Base-by-base conservation (phyloP, 2,329 filamentous ascomycete species). In the Epichloe scottii region DNA sequence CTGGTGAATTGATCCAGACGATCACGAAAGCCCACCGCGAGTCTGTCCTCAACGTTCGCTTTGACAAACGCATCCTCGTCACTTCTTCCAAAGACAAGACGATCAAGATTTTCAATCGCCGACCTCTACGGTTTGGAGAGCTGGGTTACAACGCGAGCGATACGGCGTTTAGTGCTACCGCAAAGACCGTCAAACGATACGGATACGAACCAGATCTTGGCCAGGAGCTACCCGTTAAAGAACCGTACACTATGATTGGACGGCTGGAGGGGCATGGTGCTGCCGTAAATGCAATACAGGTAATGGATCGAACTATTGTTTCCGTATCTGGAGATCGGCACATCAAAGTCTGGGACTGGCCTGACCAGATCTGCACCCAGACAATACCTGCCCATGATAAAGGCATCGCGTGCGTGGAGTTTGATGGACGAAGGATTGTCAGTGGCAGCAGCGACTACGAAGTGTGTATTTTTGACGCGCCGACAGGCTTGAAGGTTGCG, bases 51-150 rank as follows among this genome's bases (percentile, higher is more conserved):
- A 97, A 97, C 62, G 81, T 98, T 51, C 81, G 87, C 54, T 98
- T 97, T 58, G 90, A 97, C 63, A 84, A 88, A 57, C 81, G 88
- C 8, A 94, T 94, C 55, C 75, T 98, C 4, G 89, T 97, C 12
- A 98, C 93, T 0, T 97, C 93, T 62, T 97, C 91, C 46, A 98
- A 98, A 66, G 93, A 98, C 67, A 94, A 90, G 66, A 85, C 85
- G 0, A 95, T 98, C 73, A 96, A 96, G 67, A 83, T 98, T 17
- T 98, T 95, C 79, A 97, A 91, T 64, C 82, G 93, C 5, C 76
- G 73, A 17, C 74, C 81, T 17, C 71, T 95, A n/a, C 70, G 71
- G 34, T 72, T 76, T 42, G 79, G 79, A 21, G 79, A 84, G 35
- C 55, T 75, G 3, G 81, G 80, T 6, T 83, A 82, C 64, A 66